phyloP scores from a whole-genome alignment of 2,329 filamentous ascomycete species.

The Aspergillus flavus region DNA sequence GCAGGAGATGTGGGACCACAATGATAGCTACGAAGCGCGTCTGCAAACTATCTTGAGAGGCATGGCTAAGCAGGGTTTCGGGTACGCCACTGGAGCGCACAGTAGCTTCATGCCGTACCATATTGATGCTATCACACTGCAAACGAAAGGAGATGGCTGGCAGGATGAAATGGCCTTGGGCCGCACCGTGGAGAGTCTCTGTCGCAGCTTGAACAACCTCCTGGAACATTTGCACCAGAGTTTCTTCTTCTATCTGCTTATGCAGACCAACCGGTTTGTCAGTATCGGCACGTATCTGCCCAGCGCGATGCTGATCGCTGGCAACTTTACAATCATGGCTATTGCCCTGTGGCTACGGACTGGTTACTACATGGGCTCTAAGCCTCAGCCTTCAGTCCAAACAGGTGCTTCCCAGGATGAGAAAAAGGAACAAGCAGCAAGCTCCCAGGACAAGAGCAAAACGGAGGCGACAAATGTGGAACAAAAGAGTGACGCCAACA shows the following conservation, averaged over 20 bases:
- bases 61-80: slow-evolving; percentile 89
- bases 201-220: slow-evolving; percentile 92
- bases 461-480: slow-evolving; percentile 12
- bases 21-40: slow-evolving; percentile 76
- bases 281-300: slow-evolving; percentile 97
- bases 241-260: slow-evolving; percentile 98
- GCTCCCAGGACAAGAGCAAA: slow-evolving; percentile 17
- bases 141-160: slow-evolving; percentile 88
- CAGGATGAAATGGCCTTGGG: slow-evolving; percentile 98
- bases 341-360: slow-evolving; percentile 93
- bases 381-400: slow-evolving; percentile 6
- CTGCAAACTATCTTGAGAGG: slow-evolving; percentile 87
- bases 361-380: slow-evolving; percentile 55
- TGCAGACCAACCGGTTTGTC: slow-evolving; percentile 89
- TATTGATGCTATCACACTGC: slow-evolving; percentile 91
- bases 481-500: slow-evolving; percentile 21
- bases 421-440: slow-evolving; percentile 21
- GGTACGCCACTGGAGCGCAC: slow-evolving; percentile 86
- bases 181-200: slow-evolving; percentile 83
- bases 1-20: slow-evolving; percentile 81
- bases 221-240: slow-evolving; percentile 97
- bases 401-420: slow-evolving; percentile 35
- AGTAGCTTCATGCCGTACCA: slow-evolving; percentile 98
- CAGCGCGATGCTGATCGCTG: slow-evolving; percentile 94
- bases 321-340: slow-evolving; percentile 93